Evolutionary conservation across 139 green algal species (phyloP).

Genomic region (Tetradesmus obliquus): DNA sequence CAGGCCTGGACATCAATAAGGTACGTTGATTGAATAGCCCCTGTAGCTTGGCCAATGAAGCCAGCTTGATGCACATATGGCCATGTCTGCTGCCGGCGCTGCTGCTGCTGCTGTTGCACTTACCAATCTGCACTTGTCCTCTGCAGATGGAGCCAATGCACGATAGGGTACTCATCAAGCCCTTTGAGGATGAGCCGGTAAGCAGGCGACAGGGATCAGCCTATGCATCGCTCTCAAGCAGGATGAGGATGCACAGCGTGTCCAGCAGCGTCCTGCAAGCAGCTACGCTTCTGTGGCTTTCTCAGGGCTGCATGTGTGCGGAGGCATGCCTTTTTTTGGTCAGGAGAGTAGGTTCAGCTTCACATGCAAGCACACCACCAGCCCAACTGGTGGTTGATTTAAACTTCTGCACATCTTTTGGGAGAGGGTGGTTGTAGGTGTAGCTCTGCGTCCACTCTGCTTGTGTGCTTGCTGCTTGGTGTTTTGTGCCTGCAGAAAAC

Average conservation of each 20-base stretch:
- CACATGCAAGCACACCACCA: no score
- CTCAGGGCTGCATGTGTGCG: no score
- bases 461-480: neutral
- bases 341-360: no score
- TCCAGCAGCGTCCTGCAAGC: neutral
- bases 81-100: neutral
- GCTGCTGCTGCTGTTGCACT: neutral
- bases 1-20: constrained; percentile 40
- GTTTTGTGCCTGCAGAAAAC: constrained; percentile 52
- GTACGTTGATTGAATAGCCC: neutral
- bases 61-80: neutral
- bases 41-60: neutral
- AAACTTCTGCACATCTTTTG: no score
- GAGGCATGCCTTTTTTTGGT: no score
- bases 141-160: constrained; percentile 65
- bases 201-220: neutral
- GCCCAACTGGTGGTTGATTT: no score
- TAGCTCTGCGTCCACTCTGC: neutral
- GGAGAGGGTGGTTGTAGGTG: neutral
- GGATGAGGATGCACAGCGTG: neutral
- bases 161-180: constrained; percentile 66
- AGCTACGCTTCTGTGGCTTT: no score
- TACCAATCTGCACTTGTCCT: neutral
- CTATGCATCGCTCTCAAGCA: neutral
- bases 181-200: constrained; percentile 67